phyloP scores from a whole-genome alignment of 768 basidiomycete genomes.

The Lentinus brumalis region DNA sequence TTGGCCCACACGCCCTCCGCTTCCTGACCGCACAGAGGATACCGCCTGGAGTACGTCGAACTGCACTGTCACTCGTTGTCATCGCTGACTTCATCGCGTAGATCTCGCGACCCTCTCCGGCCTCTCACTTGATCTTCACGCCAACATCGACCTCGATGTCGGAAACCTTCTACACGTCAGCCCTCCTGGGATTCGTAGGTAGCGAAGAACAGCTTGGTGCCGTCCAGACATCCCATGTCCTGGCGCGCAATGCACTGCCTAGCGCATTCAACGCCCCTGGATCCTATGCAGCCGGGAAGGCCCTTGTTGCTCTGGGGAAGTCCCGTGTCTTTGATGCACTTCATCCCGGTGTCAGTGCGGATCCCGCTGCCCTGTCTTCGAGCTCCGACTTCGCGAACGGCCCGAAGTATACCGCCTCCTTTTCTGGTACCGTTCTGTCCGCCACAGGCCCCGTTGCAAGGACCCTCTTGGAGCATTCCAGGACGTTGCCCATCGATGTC shows the following conservation, averaged over 20 bases:
- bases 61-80: not conserved
- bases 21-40: not conserved
- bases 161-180: too few relatives aligned
- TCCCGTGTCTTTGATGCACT: conserved; percentile 14
- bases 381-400: not conserved
- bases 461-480: not conserved
- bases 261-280: conserved; percentile 11
- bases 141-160: too few relatives aligned
- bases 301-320: not conserved
- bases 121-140: not conserved
- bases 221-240: not conserved
- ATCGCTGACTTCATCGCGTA: not conserved
- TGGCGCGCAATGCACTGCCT: not conserved
- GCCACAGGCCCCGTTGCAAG: conserved; percentile 1
- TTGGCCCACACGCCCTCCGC: too few relatives aligned
- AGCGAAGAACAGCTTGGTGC: conserved; percentile 6
- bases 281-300: conserved; percentile 1
- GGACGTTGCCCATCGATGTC: not conserved
- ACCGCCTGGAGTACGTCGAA: not conserved
- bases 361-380: conserved; percentile 2
- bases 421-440: conserved; percentile 6
- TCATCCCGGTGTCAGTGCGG: conserved; percentile 5
- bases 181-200: conserved; percentile 5
- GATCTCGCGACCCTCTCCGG: not conserved
- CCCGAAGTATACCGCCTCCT: conserved; percentile 9